Base-by-base conservation (phyloP, 495 filamentous ascomycete genomes). In the Penicillium psychrofluorescens region DNA sequence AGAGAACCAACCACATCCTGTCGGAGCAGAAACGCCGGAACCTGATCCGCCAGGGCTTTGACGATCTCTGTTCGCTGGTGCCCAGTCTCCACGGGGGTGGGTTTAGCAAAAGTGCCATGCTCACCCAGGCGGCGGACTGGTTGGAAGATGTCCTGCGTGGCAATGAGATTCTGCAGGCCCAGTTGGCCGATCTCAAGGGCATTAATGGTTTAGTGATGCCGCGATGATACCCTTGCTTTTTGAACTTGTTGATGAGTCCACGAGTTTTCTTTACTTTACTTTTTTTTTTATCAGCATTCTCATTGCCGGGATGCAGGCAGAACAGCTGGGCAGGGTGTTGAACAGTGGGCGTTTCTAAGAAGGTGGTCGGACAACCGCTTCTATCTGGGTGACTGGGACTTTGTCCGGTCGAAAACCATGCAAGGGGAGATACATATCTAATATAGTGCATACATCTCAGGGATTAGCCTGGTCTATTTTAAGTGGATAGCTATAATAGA, bases 21-120 rank as follows among this genome's bases (percentile, higher is more conserved):
- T 94, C 88, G 31, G 90, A 96, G 61, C 84, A 92, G 62, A 90
- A 90, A 59, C 79, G 90, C 35, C 76, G 90, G 40, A 82, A 83
- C 29, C 65, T 85, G 14, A 94, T 95, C 53, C 78, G 84, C 53
- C 71, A 84, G 48, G 85, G 84, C 0, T 95, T 88, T 44, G 80
- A 85, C 11, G 80, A 88, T 35, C 66, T 95, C 4, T 71, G 74
- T 38, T 68, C 74, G 5, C 66, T 95, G 34, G 85, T 94, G 1
- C 88, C 89, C 0, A 79, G 77, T 11, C 64, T 94, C 6, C 74
- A 70, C 37, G 75, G 74, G 29, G 80, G 84, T 13, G 82, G 83
- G 0, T 83, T 85, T 36, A 91, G 84, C 64, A 92, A 91, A 64
- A 86, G 84, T 49, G 77, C 75, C n/a, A 79, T 84, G 61, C 71